phyloP scores from a whole-genome alignment of 2,329 filamentous ascomycete species.

The Paraphaeosphaeria minitans region DNA sequence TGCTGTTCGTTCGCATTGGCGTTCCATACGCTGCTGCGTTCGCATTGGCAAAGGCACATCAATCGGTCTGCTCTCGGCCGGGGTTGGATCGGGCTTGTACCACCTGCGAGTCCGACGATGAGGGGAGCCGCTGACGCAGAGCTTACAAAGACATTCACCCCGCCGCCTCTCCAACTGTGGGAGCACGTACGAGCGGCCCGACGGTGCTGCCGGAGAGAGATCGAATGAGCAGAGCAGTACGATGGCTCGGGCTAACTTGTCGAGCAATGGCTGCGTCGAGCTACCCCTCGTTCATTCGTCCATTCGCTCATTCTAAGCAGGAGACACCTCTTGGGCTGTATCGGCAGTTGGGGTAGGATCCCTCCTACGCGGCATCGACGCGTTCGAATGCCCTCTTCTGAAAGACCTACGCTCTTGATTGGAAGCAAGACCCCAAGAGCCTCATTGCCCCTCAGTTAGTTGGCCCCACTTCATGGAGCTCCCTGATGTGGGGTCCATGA shows the following conservation, averaged over 20 bases:
- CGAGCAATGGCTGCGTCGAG: slow-evolving; percentile 14
- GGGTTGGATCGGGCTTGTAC: neutral
- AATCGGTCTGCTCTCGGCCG: slow-evolving; percentile 8
- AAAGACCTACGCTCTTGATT: slow-evolving; percentile 22
- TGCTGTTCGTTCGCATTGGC: too few species aligned
- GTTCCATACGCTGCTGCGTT: too few species aligned
- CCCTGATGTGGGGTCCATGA: slow-evolving; percentile 18
- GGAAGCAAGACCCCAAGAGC: slow-evolving; percentile 12
- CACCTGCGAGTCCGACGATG: slow-evolving; percentile 10
- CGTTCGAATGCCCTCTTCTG: slow-evolving; percentile 4
- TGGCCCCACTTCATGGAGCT: neutral
- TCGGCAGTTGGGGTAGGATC: slow-evolving; percentile 31
- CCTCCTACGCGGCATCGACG: slow-evolving; percentile 11
- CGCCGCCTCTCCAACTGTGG: slow-evolving; percentile 16
- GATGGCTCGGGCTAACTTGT: neutral
- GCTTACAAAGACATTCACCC: slow-evolving; percentile 26
- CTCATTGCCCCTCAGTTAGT: slow-evolving; percentile 11
- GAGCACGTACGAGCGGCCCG: slow-evolving; percentile 12
- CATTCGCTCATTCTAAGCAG: neutral
- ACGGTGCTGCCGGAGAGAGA: slow-evolving; percentile 12
- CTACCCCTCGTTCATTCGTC: slow-evolving; percentile 25
- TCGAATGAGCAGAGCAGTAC: slow-evolving; percentile 15
- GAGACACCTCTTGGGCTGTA: slow-evolving; percentile 6
- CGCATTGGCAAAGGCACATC: too few species aligned
- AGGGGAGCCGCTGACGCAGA: slow-evolving; percentile 19